phyloP scores from a whole-genome alignment of 2,329 filamentous ascomycete species.

The Fusarium anthophilum region DNA sequence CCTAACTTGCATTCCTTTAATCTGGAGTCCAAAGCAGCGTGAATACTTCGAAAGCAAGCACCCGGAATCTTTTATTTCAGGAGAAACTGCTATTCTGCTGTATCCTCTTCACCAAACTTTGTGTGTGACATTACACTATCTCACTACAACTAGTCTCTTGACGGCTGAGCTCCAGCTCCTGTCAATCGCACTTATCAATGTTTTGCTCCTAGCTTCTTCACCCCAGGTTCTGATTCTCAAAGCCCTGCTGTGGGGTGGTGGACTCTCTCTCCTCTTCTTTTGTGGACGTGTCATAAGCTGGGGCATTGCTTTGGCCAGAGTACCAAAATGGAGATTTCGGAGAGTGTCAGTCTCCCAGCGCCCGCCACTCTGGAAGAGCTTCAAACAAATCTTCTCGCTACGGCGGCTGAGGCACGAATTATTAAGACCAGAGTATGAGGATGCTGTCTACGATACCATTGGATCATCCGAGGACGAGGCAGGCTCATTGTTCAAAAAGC shows the following conservation, averaged over 20 bases:
- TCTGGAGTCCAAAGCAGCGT: constrained; percentile 40
- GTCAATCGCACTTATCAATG: constrained; percentile 82
- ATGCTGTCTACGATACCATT: constrained; percentile 45
- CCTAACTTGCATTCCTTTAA: constrained; percentile 75
- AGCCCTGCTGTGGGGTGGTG: constrained; percentile 85
- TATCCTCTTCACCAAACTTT: constrained; percentile 87
- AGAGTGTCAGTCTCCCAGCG: constrained; percentile 56
- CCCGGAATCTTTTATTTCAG: constrained; percentile 50
- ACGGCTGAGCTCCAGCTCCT: constrained; percentile 88
- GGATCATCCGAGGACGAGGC: constrained; percentile 49
- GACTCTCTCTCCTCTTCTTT: constrained; percentile 75
- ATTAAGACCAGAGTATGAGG: constrained; percentile 45
- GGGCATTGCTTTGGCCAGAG: constrained; percentile 85
- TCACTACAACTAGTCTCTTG: constrained; percentile 89
- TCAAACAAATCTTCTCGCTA: constrained; percentile 55
- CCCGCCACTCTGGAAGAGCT: constrained; percentile 50
- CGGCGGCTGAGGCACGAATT: constrained; percentile 56
- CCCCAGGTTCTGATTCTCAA: constrained; percentile 89
- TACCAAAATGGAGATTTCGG: constrained; percentile 90
- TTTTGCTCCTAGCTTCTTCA: constrained; percentile 79
- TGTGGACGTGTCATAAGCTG: constrained; percentile 81
- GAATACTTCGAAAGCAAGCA: constrained; percentile 49
- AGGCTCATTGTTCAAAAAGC: constrained; percentile 26
- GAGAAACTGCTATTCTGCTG: constrained; percentile 70
- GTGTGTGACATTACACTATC: constrained; percentile 75